These are phyloP conservation scores for Mycena rosella DNA, from an alignment of 768 basidiomycete genomes.

Conservation along the genomic window DNA sequence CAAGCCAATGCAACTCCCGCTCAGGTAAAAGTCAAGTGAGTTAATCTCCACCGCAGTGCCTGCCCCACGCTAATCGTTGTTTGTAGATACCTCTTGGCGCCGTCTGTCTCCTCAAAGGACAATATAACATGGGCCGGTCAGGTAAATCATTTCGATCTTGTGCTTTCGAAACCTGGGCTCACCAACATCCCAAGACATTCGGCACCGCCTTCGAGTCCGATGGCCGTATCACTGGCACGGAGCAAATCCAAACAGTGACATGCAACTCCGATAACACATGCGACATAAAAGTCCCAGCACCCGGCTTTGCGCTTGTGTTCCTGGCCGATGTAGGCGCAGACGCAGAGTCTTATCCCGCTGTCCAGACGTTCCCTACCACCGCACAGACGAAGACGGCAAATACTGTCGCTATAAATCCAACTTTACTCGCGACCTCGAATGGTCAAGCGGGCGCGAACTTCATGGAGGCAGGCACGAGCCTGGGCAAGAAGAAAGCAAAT, in stretches of 20 bases:
- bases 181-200: conserved; percentile 56
- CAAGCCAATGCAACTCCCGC: conserved; percentile 49
- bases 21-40: conserved; percentile 58
- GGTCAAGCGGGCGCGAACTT: conserved; percentile 34
- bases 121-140: conserved; percentile 76
- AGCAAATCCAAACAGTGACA: conserved; percentile 66
- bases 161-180: conserved; percentile 35
- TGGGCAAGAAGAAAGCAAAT: conserved; percentile 22
- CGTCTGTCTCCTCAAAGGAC: conserved; percentile 63
- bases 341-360: conserved; percentile 35
- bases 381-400: conserved; percentile 29
- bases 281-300: conserved; percentile 72
- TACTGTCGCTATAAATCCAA: conserved; percentile 24
- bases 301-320: conserved; percentile 84
- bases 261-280: conserved; percentile 74
- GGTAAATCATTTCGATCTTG: conserved; percentile 44
- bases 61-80: not conserved
- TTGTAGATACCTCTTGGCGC: conserved; percentile 65
- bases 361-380: conserved; percentile 33
- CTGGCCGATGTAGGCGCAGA: conserved; percentile 56
- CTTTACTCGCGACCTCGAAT: conserved; percentile 32
- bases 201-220: conserved; percentile 74
- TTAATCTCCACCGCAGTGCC: conserved; percentile 16
- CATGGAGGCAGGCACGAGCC: conserved; percentile 25
- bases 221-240: conserved; percentile 70